phyloP scores from a whole-genome alignment of 306 rosid species.

The Vigna radiata region DNA sequence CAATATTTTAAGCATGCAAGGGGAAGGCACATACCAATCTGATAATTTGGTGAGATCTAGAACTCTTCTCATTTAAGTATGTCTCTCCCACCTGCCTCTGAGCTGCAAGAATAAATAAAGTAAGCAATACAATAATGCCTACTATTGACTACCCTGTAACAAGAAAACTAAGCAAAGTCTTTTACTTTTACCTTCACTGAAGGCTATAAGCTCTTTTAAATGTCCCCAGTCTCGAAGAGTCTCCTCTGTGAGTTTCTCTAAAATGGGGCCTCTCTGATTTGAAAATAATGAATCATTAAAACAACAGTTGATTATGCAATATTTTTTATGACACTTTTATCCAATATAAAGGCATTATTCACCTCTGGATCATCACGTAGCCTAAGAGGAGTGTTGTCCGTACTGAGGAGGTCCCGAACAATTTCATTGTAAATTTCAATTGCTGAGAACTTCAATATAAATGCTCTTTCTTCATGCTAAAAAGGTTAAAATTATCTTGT shows the following conservation, averaged over 20 bases:
- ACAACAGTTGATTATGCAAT: conserved; percentile 32
- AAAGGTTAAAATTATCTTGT: conserved; percentile 37
- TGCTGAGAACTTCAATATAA: conserved; percentile 87
- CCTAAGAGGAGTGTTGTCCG: conserved; percentile 83
- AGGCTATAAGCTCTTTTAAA: conserved; percentile 80
- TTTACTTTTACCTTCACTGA: conserved; percentile 90
- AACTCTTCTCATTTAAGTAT: conserved; percentile 86
- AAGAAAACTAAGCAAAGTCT: conserved; percentile 40
- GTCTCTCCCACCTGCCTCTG: conserved; percentile 99
- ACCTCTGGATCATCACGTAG: conserved; percentile 99
- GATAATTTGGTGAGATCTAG: conserved; percentile 98
- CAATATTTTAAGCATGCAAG: conserved; percentile 21
- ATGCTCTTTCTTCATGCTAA: conserved; percentile 98
- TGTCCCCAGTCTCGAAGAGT: conserved; percentile 87
- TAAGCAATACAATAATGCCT: conserved; percentile 14
- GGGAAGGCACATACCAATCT: conserved; percentile 65
- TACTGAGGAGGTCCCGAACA: conserved; percentile 93
- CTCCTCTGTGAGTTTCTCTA: conserved; percentile 96
- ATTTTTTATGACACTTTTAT: conserved; percentile 28
- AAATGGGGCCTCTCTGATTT: conserved; percentile 76
- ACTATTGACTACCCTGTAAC: conserved; percentile 36
- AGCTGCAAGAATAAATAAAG: conserved; percentile 65
- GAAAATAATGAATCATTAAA: conserved; percentile 47
- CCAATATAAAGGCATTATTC: conserved; percentile 41
- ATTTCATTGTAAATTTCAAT: conserved; percentile 98